Base-by-base conservation (phyloP, 768 basidiomycete genomes). In the Dictyophora rubrovolvata region DNA sequence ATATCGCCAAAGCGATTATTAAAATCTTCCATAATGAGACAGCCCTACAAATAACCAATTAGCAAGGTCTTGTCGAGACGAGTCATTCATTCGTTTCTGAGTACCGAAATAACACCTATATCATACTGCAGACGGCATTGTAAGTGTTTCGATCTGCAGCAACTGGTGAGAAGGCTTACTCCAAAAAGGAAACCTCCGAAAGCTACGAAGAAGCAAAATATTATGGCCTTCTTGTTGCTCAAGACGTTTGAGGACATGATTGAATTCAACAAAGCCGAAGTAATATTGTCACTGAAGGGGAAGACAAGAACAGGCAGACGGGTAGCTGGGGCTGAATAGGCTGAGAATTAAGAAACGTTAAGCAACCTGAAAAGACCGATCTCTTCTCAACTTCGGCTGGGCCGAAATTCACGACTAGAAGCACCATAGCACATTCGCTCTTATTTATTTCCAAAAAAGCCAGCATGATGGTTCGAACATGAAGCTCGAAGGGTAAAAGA, bases 21-120 rank as follows among this genome's bases (percentile, higher is more conserved):
- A 68, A 89, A 89, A 68, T 89, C 86, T 8, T 80, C 80, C 85
- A 88, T 88, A 60, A 89, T 87, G 34, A 89, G 70, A 65, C 85
- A 87, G 75, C 87, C 87, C 81, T 85, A 65, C 2, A 35, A 28
- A 35, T 21, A 48, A 46, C 18, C 12, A 16, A 51, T 34, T 3
- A 22, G 21, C n/a, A n/a, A 49, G 23, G 7, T 5, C 17, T 16
- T 22, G 10, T 16, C 12, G 56, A 17, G 18, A 61, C n/a, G n/a
- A 54, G 56, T n/a, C 12, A 52, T 22, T 37, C 22, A 12, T 9
- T 42, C 9, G 33, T 17, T 21, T 42, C 2, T 12, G 49, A 36
- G 18, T 4, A 85, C 84, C 57, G 85, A 87, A 61, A 87, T 86
- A 56, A 87, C 83, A 68, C 86, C 85, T 67, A 87, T 85, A 63